Evolutionary conservation across 208 protist genomes (phyloP).

Genomic region (Novymonas esmeraldas): DNA sequence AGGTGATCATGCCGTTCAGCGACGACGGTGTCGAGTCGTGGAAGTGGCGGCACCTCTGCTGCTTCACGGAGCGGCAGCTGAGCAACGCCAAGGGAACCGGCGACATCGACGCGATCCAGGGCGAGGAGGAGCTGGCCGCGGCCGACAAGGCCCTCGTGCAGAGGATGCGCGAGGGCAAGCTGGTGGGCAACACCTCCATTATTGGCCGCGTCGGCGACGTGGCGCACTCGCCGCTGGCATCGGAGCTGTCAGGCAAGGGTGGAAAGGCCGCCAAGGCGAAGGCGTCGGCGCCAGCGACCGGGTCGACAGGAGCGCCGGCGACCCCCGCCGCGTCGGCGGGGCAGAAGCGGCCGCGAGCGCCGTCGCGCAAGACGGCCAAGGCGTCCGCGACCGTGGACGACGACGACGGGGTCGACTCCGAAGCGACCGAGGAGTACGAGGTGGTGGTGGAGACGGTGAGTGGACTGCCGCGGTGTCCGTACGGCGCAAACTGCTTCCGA

Average conservation of each 20-base stretch:
- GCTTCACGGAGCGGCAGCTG: constrained; percentile 80
- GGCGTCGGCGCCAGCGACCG: constrained; percentile 14
- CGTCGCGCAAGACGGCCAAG: constrained; percentile 18
- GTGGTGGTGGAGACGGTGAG: constrained; percentile 49
- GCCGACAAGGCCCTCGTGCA: constrained; percentile 57
- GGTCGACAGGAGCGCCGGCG: background rate
- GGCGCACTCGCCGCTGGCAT: constrained; percentile 46
- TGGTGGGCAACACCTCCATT: constrained; percentile 48
- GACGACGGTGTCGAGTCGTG: constrained; percentile 52
- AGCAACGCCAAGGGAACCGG: constrained; percentile 57
- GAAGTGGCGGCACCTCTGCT: constrained; percentile 88
- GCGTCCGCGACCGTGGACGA: constrained; percentile 14
- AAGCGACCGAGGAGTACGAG: constrained; percentile 77
- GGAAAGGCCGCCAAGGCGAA: constrained; percentile 21
- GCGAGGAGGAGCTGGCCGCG: constrained; percentile 61
- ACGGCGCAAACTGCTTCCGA: constrained; percentile 71
- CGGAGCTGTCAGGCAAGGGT: constrained; percentile 26
- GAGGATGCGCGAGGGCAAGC: constrained; percentile 60
- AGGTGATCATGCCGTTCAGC: constrained; percentile 48
- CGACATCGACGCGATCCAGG: constrained; percentile 67
- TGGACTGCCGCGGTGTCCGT: constrained; percentile 61
- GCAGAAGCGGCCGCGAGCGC: constrained; percentile 22
- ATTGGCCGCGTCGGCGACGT: constrained; percentile 75
- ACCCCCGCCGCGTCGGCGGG: background rate
- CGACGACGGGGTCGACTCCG: constrained; percentile 48